Evolutionary conservation across 371 early-diverging fungal species (phyloP).

Genomic region (Mortierella sp.): DNA sequence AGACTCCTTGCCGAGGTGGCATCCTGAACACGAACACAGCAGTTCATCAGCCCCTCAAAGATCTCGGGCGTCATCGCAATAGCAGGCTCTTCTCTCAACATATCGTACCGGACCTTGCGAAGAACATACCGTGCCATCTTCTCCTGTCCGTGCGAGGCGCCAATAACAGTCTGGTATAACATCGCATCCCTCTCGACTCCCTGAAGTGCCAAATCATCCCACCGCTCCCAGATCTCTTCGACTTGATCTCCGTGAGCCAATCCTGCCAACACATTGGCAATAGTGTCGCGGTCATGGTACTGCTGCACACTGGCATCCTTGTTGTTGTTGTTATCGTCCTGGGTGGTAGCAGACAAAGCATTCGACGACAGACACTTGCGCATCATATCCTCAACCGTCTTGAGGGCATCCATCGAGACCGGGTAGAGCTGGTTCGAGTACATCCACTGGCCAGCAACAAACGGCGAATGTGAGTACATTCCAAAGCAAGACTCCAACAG

Average conservation of each 20-base stretch:
- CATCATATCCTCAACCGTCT: conserved; percentile 41
- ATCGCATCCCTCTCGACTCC: conserved; percentile 42
- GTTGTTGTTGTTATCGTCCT: conserved; percentile 6
- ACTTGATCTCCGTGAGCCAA: conserved; percentile 39
- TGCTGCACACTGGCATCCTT: conserved; percentile 4
- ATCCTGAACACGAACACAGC: conserved; percentile 48
- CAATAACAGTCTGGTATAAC: conserved; percentile 51
- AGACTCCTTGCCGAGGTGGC: conserved; percentile 28
- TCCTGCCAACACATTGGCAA: conserved; percentile 47
- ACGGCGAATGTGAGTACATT: conserved; percentile 40
- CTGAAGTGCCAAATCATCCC: conserved; percentile 40
- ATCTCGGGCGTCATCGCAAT: conserved; percentile 41
- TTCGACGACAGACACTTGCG: conserved; percentile 12
- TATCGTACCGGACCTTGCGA: conserved; percentile 25
- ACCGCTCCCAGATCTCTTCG: conserved; percentile 38
- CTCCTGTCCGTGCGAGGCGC: conserved; percentile 41
- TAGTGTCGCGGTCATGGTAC: conserved; percentile 39
- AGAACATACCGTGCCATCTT: conserved; percentile 35
- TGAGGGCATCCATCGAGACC: conserved; percentile 17
- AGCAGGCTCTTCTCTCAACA: conserved; percentile 45
- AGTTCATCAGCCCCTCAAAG: conserved; percentile 47
- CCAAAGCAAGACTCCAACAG: conserved; percentile 52
- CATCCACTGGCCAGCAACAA: conserved; percentile 47
- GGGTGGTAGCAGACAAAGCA: not conserved
- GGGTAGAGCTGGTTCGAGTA: conserved; percentile 47